Base-by-base conservation (phyloP, 139 green algal species). In the Chlorella sp. region DNA sequence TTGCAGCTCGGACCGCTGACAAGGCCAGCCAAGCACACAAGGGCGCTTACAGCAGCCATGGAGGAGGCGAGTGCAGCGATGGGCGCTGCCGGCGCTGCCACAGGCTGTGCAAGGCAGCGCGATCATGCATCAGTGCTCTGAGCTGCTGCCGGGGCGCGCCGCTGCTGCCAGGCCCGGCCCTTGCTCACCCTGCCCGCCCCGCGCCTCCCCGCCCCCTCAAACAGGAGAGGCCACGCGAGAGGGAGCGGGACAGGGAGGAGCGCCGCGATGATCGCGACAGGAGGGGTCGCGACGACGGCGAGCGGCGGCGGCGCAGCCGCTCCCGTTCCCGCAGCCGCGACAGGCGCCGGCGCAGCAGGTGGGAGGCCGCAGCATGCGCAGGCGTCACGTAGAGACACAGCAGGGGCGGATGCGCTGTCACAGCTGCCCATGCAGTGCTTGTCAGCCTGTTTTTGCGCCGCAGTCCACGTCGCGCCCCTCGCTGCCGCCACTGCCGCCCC, bases 231-330 rank as follows among this genome's bases (percentile, higher is more conserved):
- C 51, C 51, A 60, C 51, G 58, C 3, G 48, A 76, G 30, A 69
- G 64, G 19, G 82, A 89, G 16, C 62, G 85, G 24, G 72, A 85
- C 62, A 72, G 82, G 73, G 83, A 85, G 6, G 46, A 67, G 40
- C 48, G 60, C 65, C 60, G 85, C 54, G 60, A 78, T 77, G 72
- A 84, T 36, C 80, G 72, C 36, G 67, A 44, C 67, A 69, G 73
- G 30, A 41, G 19, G 13, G 44, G 41, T 26, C 41, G 64, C n/a
- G n/a, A 46, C 8, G 75, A 81, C 75, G 32, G 75, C 34, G 75
- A 81, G 51, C 34, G 51, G 16, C 58, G 60, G 77, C 58, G 44
- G 64, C 62, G 76, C 76, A 51, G 36, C 76, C 76, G 76, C 54
- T 60, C 40, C 24, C 51, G 76, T 38, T 51, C 36, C 54, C 76